Percentiles rank a stretch among this genome's conserved stretches.
Conservation (phyloP, 352 stramenopile genomes). For the Aphanomyces euteiches region DNA sequence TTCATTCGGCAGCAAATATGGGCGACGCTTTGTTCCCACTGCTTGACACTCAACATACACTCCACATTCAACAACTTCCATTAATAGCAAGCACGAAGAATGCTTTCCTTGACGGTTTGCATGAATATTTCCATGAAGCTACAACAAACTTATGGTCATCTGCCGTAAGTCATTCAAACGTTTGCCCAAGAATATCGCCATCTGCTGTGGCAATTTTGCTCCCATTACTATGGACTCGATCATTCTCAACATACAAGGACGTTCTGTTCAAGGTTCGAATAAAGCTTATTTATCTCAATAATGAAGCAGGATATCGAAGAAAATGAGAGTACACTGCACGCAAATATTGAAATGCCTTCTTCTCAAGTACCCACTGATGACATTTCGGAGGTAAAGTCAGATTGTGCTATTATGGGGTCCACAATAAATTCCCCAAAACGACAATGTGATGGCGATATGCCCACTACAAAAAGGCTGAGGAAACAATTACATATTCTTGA, state of each 20-base stretch:
- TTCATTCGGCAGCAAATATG: background rate
- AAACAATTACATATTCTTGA: background rate
- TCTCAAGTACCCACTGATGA: too few species aligned
- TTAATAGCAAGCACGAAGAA: background rate
- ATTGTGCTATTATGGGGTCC: too few species aligned
- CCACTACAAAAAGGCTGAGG: too few species aligned
- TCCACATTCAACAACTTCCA: constrained; percentile 7
- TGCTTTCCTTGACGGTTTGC: background rate
- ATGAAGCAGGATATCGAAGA: too few species aligned
- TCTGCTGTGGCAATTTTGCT: constrained; percentile 3
- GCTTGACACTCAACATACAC: background rate
- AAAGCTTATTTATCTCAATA: too few species aligned
- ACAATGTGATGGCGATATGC: too few species aligned
- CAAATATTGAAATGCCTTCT: too few species aligned
- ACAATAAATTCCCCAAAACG: too few species aligned
- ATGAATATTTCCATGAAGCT: background rate
- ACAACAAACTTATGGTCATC: background rate
- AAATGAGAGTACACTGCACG: too few species aligned
- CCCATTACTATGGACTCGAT: background rate
- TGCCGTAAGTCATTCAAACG: background rate
- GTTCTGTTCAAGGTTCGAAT: too few species aligned
- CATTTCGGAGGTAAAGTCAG: too few species aligned
- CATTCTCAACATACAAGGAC: too few species aligned
- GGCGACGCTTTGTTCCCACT: constrained; percentile 1
- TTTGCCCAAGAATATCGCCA: background rate